Conservation (phyloP, 305 asterid species). For the Fraxinus nigra region DNA sequence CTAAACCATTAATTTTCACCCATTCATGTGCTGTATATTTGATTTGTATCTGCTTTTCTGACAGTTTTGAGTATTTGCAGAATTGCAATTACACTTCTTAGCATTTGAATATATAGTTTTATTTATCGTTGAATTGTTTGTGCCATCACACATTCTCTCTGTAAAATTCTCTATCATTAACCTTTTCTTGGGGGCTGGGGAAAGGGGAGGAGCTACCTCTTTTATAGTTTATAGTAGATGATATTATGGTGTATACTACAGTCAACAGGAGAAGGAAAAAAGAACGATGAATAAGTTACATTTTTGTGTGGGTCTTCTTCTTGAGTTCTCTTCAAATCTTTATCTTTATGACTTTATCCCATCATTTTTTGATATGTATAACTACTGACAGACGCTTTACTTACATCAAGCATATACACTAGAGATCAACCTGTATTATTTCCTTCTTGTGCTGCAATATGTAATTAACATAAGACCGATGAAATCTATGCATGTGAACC, state of each 20-base stretch:
- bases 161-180: not conserved
- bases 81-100: not conserved
- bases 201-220: not conserved
- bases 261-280: not conserved
- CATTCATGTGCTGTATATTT: not conserved
- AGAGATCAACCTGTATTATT: not conserved
- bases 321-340: not conserved
- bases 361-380: not conserved
- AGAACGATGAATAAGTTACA: not conserved
- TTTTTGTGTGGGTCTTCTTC: not conserved
- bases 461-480: not conserved
- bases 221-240: not conserved
- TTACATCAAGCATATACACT: not conserved
- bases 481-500: not conserved
- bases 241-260: not conserved
- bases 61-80: not conserved
- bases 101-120: not conserved
- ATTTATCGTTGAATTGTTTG: not conserved
- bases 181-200: not conserved
- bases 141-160: constrained; percentile 7
- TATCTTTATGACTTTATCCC: not conserved
- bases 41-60: not conserved
- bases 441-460: not conserved
- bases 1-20: not conserved
- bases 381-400: not conserved